phyloP scores from a whole-genome alignment of 306 rosid species.

The Fagus crenata region DNA sequence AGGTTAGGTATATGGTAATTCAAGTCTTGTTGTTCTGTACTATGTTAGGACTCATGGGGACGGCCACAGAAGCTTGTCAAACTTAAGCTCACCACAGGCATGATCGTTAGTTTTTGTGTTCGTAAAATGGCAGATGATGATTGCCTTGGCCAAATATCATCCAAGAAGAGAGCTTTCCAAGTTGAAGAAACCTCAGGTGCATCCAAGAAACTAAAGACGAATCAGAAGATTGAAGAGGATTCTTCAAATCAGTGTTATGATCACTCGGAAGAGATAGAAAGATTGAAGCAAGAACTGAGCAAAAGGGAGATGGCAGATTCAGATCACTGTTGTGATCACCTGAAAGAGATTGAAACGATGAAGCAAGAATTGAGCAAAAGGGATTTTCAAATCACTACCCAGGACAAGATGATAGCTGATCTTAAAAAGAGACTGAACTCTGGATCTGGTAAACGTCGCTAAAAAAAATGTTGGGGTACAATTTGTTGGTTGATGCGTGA shows the following conservation, averaged over 20 bases:
- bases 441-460: not conserved
- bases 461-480: not conserved
- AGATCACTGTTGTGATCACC: not conserved
- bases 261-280: constrained; percentile 34
- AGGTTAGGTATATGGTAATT: not conserved
- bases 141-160: constrained; percentile 1
- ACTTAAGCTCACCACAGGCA: constrained; percentile 32
- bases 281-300: constrained; percentile 27
- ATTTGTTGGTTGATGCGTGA: not conserved
- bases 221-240: constrained; percentile 20
- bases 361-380: constrained; percentile 37
- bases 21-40: not conserved
- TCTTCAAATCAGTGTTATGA: constrained; percentile 19
- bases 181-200: constrained; percentile 31
- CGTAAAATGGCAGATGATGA: constrained; percentile 34
- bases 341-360: constrained; percentile 38
- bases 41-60: constrained; percentile 46
- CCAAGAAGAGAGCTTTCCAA: constrained; percentile 34
- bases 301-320: constrained; percentile 14
- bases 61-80: constrained; percentile 45
- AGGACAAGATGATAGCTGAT: constrained; percentile 27
- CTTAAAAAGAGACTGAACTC: not conserved
- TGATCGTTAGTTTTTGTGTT: constrained; percentile 30
- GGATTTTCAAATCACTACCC: constrained; percentile 32
- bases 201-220: constrained; percentile 41